Base-by-base conservation (phyloP, 2,329 filamentous ascomycete genomes). In the Alternaria gaisen region DNA sequence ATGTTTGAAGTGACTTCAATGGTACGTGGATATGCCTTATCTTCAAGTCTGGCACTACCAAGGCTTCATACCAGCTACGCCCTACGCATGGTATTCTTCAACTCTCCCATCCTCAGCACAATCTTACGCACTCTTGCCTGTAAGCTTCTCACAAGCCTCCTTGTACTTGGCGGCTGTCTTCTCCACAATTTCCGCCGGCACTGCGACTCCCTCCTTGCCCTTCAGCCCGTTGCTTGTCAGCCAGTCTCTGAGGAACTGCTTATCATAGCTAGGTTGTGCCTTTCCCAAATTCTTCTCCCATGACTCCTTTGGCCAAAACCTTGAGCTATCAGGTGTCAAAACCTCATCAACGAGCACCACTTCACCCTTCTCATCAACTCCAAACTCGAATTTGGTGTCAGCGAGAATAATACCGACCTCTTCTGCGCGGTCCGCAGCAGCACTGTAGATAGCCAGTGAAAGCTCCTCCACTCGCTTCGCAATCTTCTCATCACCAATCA, bases 211-310 rank as follows among this genome's bases (percentile, higher is more conserved):
- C 26, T 89, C 83, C 80, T 91, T 91, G 1, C 90, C 91, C 82
- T 93, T 93, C 58, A 96, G 78, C 0, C 91, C 91, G 59, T 90
- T 83, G 48, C 77, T 80, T 3, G 88, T 90, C 71, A 97, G 79
- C 91, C 93, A 97, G 80, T 97, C 90, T 36, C 94, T 84, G 68
- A 97, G 78, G 72, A 77, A 83, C 72, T 84, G 74, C 84, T 97
- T 97, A 77, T 97, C 94, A 69, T 94, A 95, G 80, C 91, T 95
- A 56, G 90, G 86, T 82, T 96, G 93, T 58, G 90, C 85, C 63
- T 84, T 84, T 2, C 94, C 93, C 18, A 91, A 80, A 60, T 78
- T 74, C 56, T 63, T 50, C 74, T 88, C 85, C 75, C 94, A 96
- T 46, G 84, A 84, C 43, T 88, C 88, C 65, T 85, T 87, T 1